phyloP scores from a whole-genome alignment of 2,329 filamentous ascomycete species.

The Penicillium italicum region DNA sequence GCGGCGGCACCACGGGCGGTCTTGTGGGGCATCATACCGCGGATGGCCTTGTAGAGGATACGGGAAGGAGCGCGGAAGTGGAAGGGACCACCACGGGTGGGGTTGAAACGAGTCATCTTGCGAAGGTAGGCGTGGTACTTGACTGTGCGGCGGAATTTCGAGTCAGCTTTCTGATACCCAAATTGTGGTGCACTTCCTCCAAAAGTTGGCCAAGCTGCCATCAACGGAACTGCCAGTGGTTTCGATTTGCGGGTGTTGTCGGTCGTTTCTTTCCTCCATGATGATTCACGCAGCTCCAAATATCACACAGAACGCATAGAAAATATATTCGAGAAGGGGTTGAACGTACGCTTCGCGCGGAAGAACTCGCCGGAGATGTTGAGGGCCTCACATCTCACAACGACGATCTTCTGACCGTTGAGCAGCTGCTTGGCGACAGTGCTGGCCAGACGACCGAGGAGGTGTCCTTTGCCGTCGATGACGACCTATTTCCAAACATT shows the following conservation, averaged over 20 bases:
- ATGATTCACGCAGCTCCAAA: constrained; percentile 1
- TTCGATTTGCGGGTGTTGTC: constrained; percentile 1
- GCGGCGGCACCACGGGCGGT: constrained; percentile 94
- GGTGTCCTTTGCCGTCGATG: constrained; percentile 99
- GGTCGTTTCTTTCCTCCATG: constrained; percentile 5
- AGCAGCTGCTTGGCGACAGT: constrained; percentile 99
- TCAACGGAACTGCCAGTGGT: neutral
- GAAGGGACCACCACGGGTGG: constrained; percentile 98
- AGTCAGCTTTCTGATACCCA: constrained; percentile 45
- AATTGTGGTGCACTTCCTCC: neutral
- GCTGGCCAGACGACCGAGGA: constrained; percentile 96
- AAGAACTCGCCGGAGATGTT: constrained; percentile 99
- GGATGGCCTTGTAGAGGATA: constrained; percentile 99
- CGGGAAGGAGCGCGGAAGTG: constrained; percentile 98
- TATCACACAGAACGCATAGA: constrained; percentile 13
- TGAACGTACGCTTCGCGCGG: constrained; percentile 96
- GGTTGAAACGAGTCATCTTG: constrained; percentile 99
- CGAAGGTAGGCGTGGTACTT: constrained; percentile 99
- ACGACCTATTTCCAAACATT: constrained; percentile 67
- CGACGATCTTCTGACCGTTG: constrained; percentile 97
- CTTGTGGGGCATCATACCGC: constrained; percentile 99
- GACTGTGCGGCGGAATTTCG: constrained; percentile 59
- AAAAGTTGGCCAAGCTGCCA: neutral
- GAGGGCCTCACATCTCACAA: constrained; percentile 97
- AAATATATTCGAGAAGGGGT: constrained; percentile 24